phyloP scores from a whole-genome alignment of 331 rosid species.

The Spiraea crenata region DNA sequence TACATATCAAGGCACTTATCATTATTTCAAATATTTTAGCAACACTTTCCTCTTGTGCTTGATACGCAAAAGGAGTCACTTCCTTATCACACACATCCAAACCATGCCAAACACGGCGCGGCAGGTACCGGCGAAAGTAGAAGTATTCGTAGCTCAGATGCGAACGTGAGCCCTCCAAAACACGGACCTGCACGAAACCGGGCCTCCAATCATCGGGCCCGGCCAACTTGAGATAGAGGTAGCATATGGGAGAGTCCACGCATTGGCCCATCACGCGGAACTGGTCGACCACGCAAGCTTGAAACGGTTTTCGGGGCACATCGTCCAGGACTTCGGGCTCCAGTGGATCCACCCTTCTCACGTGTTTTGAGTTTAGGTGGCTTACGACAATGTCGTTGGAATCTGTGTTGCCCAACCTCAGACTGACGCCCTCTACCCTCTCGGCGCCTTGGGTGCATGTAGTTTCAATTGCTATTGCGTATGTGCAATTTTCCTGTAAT shows the following conservation, averaged over 20 bases:
- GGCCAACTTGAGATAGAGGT: constrained; percentile 55
- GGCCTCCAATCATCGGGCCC: constrained; percentile 83
- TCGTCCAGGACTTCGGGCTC: constrained; percentile 59
- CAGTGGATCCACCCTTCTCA: constrained; percentile 53
- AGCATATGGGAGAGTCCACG: constrained; percentile 59
- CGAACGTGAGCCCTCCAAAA: constrained; percentile 34
- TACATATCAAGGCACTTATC: neutral
- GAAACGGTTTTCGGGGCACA: constrained; percentile 70
- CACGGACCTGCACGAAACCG: constrained; percentile 56
- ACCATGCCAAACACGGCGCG: constrained; percentile 83
- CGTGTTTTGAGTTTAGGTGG: constrained; percentile 57
- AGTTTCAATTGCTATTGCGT: constrained; percentile 58
- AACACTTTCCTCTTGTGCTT: constrained; percentile 48
- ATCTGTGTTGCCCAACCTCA: constrained; percentile 75
- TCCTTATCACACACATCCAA: constrained; percentile 58
- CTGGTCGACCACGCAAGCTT: constrained; percentile 71
- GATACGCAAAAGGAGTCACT: constrained; percentile 67
- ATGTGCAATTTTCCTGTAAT: constrained; percentile 57
- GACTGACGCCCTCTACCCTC: constrained; percentile 57
- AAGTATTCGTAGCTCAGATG: constrained; percentile 56
- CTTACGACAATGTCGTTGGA: constrained; percentile 57
- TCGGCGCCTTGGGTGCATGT: constrained; percentile 83
- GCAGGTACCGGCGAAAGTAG: constrained; percentile 55
- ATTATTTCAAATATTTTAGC: constrained; percentile 11
- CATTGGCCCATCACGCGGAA: constrained; percentile 61